Evolutionary conservation across 2,329 filamentous ascomycete species (phyloP).

Genomic region (Cercospora sp.): DNA sequence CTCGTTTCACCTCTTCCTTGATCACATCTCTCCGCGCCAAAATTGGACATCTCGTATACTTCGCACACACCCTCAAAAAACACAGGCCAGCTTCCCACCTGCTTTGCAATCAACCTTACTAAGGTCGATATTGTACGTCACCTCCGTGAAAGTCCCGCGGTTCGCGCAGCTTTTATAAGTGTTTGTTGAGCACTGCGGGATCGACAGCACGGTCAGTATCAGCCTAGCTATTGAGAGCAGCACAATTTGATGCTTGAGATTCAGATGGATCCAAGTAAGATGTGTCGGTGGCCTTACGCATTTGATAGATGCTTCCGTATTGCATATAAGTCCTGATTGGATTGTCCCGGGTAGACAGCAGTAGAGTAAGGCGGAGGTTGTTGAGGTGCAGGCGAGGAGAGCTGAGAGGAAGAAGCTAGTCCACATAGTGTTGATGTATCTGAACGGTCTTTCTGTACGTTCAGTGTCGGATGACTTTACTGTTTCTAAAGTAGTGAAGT

Average conservation of each 20-base stretch:
- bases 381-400: background rate
- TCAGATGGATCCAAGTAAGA: background rate
- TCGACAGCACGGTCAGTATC: too few relatives aligned
- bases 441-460: too few relatives aligned
- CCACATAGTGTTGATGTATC: background rate
- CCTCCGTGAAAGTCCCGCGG: background rate
- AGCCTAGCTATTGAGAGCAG: too few relatives aligned
- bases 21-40: background rate
- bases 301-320: background rate
- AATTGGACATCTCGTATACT: background rate
- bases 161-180: background rate
- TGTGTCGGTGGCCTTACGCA: background rate
- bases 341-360: background rate
- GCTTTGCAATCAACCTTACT: background rate
- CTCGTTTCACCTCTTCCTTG: background rate
- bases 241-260: too few relatives aligned
- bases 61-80: background rate
- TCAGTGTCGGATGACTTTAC: too few relatives aligned
- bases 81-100: background rate
- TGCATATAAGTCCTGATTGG: background rate
- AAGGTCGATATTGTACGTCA: background rate
- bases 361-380: background rate
- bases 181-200: background rate
- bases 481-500: background rate
- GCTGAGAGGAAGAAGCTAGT: accelerated